These are phyloP conservation scores for Penicillium diatomitis DNA, from an alignment of 495 filamentous ascomycete species.

Conservation along the genomic window DNA sequence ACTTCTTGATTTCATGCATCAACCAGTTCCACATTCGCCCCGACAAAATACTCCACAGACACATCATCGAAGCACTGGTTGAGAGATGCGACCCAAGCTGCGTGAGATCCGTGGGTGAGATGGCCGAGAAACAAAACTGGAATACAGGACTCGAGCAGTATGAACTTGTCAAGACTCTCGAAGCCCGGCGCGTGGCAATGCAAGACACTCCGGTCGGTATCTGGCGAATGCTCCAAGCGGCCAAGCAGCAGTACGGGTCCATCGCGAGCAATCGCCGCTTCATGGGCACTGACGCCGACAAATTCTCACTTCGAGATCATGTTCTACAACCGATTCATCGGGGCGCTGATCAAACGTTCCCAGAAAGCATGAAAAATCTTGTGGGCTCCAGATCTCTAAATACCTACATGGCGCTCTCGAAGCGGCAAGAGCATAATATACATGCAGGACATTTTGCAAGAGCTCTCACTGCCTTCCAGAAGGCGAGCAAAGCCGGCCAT, in stretches of 20 bases:
- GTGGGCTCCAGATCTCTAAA: slow-evolving; percentile 20
- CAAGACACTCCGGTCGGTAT: slow-evolving; percentile 28
- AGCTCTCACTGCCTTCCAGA: slow-evolving; percentile 19
- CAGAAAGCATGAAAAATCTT: slow-evolving; percentile 19
- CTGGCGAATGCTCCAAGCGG: slow-evolving; percentile 38
- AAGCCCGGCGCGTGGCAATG: slow-evolving; percentile 21
- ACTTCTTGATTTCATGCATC: slow-evolving; percentile 28
- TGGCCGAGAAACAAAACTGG: slow-evolving; percentile 27
- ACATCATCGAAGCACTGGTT: slow-evolving; percentile 33
- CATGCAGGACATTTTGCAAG: slow-evolving; percentile 25
- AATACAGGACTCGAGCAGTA: slow-evolving; percentile 21
- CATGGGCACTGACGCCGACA: slow-evolving; percentile 18
- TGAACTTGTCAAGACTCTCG: slow-evolving; percentile 20
- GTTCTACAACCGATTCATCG: slow-evolving; percentile 9
- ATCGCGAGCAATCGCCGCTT: slow-evolving; percentile 28
- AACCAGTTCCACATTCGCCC: slow-evolving; percentile 28
- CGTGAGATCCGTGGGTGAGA: slow-evolving; percentile 15
- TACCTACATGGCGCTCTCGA: slow-evolving; percentile 25
- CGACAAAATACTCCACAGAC: slow-evolving; percentile 32
- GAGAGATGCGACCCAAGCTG: slow-evolving; percentile 28
- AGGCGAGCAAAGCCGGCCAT: slow-evolving; percentile 18
- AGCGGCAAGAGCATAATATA: slow-evolving; percentile 30
- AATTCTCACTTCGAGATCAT: slow-evolving; percentile 5
- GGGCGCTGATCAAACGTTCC: slow-evolving; percentile 11
- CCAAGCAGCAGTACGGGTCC: slow-evolving; percentile 24